Evolutionary conservation across 2,329 filamentous ascomycete species (phyloP).

Genomic region (Cladophialophora yegresii): DNA sequence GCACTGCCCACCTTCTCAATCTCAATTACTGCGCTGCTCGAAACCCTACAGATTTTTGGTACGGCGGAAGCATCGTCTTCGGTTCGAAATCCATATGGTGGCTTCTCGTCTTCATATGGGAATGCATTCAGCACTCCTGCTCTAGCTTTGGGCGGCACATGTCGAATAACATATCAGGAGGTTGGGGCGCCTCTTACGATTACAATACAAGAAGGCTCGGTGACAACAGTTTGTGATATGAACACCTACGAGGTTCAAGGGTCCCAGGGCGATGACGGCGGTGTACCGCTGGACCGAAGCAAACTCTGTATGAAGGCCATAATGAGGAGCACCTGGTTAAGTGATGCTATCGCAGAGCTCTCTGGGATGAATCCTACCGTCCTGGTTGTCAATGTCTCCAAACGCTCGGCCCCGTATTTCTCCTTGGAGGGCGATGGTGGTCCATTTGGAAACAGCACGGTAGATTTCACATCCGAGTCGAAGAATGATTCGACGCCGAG

Average conservation of each 20-base stretch:
- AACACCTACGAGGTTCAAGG: slow-evolving; percentile 70
- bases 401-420: slow-evolving; percentile 66
- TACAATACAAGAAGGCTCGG: slow-evolving; percentile 79
- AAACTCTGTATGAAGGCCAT: slow-evolving; percentile 88
- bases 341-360: slow-evolving; percentile 56
- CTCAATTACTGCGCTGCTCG: slow-evolving; percentile 80
- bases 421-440: slow-evolving; percentile 67
- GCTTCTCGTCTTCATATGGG: slow-evolving; percentile 47
- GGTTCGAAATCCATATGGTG: slow-evolving; percentile 37
- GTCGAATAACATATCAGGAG: slow-evolving; percentile 74
- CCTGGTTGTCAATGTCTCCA: slow-evolving; percentile 68
- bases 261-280: slow-evolving; percentile 61
- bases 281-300: slow-evolving; percentile 85
- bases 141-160: slow-evolving; percentile 81
- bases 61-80: slow-evolving; percentile 64
- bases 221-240: slow-evolving; percentile 86
- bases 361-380: slow-evolving; percentile 69
- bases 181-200: slow-evolving; percentile 79
- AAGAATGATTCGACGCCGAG: slow-evolving; percentile 44
- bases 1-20: slow-evolving; percentile 75
- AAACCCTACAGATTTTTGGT: slow-evolving; percentile 93
- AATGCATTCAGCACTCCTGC: slow-evolving; percentile 82
- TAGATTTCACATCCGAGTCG: slow-evolving; percentile 60
- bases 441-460: slow-evolving; percentile 60
- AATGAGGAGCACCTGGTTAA: slow-evolving; percentile 65